Percentiles rank a stretch among this genome's conserved stretches.
These are phyloP conservation scores for Pholiota adiposa DNA, from an alignment of 1,284 basidiomycete genomes.

Conservation along the genomic window DNA sequence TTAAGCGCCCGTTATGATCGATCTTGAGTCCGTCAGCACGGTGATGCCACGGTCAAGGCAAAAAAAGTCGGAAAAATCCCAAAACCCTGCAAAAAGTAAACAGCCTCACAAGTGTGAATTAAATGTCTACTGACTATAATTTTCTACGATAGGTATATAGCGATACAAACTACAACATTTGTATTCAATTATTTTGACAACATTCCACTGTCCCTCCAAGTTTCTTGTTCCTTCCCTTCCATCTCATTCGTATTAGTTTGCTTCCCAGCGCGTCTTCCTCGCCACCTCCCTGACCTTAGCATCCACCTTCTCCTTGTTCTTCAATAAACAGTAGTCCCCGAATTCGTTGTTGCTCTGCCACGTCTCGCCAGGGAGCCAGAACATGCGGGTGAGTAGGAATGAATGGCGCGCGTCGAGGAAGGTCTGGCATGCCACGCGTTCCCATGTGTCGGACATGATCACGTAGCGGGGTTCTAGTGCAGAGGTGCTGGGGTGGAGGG, in stretches of 20 bases:
- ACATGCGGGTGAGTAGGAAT: constrained; percentile 66
- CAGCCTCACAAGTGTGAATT: too few species aligned
- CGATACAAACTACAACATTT: constrained; percentile 1
- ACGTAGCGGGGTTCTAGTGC: constrained; percentile 80
- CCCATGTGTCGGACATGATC: constrained; percentile 68
- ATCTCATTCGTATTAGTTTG: neutral
- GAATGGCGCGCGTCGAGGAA: constrained; percentile 87
- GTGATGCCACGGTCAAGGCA: too few species aligned
- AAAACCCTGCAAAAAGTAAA: too few species aligned
- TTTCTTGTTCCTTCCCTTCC: constrained; percentile 10
- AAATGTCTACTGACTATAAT: constrained; percentile 1
- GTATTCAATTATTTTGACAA: neutral
- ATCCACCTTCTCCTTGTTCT: constrained; percentile 43
- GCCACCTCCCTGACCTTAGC: constrained; percentile 23
- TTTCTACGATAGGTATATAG: neutral
- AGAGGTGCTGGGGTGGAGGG: constrained; percentile 59
- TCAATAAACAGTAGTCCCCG: constrained; percentile 76
- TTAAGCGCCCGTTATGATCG: too few species aligned
- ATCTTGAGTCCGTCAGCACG: too few species aligned
- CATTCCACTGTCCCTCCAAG: too few species aligned
- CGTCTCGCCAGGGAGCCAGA: constrained; percentile 76
- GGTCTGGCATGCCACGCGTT: constrained; percentile 72
- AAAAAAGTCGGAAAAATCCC: too few species aligned
- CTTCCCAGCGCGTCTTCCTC: constrained; percentile 2
- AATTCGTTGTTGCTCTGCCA: constrained; percentile 70